These are phyloP conservation scores for Trypanosoma avium DNA, from an alignment of 208 protist genomes.

Conservation along the genomic window DNA sequence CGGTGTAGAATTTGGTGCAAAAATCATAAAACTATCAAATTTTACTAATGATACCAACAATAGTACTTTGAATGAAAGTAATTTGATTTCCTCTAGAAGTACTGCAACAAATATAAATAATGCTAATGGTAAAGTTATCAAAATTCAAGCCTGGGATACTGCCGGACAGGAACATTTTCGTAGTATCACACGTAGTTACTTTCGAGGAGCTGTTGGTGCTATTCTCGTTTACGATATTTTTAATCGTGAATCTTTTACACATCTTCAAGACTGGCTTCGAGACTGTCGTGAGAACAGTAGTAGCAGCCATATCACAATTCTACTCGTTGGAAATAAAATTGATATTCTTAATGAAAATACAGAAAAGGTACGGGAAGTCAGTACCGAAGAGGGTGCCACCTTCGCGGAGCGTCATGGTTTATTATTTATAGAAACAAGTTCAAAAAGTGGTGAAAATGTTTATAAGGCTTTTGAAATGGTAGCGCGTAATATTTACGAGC, in stretches of 20 bases:
- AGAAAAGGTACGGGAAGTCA: slow-evolving; percentile 45
- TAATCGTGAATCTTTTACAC: slow-evolving; percentile 66
- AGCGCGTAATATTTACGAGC: slow-evolving; percentile 76
- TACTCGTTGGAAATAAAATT: slow-evolving; percentile 97
- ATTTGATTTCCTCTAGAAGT: not conserved
- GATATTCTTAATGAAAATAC: slow-evolving; percentile 60
- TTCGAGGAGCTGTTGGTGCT: slow-evolving; percentile 77
- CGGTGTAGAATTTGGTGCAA: slow-evolving; percentile 96
- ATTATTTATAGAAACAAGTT: slow-evolving; percentile 94
- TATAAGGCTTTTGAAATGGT: slow-evolving; percentile 88
- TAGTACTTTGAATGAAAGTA: not conserved
- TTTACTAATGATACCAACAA: not conserved
- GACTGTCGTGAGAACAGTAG: slow-evolving; percentile 79
- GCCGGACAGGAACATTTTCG: slow-evolving; percentile 87
- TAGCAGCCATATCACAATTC: slow-evolving; percentile 92
- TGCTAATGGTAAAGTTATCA: slow-evolving; percentile 39
- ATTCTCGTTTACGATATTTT: slow-evolving; percentile 92
- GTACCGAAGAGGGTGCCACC: slow-evolving; percentile 82
- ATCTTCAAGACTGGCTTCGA: slow-evolving; percentile 74
- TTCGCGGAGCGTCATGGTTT: slow-evolving; percentile 91
- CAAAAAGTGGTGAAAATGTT: slow-evolving; percentile 91
- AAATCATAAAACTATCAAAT: slow-evolving; percentile 74
- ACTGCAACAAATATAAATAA: not conserved
- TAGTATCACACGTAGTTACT: slow-evolving; percentile 81
- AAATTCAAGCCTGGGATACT: slow-evolving; percentile 92